Evolutionary conservation across 345 rosid genomes (phyloP).

Genomic region (Populus simonii): DNA sequence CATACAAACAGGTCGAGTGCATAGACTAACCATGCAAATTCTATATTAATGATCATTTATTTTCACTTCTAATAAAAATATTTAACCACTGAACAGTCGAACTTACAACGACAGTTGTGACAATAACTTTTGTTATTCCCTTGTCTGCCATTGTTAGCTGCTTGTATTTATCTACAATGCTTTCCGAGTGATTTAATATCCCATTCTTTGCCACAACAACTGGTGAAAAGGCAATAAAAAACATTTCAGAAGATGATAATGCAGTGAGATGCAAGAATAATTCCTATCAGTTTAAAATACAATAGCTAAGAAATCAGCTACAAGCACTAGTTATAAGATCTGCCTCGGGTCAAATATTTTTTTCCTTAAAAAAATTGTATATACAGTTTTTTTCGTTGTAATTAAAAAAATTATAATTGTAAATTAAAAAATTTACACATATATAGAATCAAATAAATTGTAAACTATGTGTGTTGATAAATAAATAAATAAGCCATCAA

Average conservation of each 20-base stretch:
- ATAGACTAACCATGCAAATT: background rate
- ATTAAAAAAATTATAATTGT: too few species aligned
- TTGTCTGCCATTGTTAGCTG: constrained; percentile 82
- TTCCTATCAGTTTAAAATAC: background rate
- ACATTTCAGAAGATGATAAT: background rate
- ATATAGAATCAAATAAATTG: too few species aligned
- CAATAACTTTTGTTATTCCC: constrained; percentile 74
- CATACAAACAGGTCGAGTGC: background rate
- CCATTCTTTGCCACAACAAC: constrained; percentile 80
- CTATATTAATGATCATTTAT: background rate
- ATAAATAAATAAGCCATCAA: too few species aligned
- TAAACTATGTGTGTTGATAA: too few species aligned
- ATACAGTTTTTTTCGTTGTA: too few species aligned
- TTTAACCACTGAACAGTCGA: background rate
- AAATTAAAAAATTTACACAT: too few species aligned
- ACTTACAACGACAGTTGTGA: constrained; percentile 83
- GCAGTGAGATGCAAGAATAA: background rate
- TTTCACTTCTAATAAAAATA: background rate
- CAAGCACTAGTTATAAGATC: background rate
- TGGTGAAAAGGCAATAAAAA: constrained; percentile 21
- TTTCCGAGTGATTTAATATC: constrained; percentile 61
- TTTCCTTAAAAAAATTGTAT: too few species aligned
- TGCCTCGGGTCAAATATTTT: too few species aligned
- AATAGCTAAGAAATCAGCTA: background rate
- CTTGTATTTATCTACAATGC: constrained; percentile 57